phyloP scores from a whole-genome alignment of 2,329 filamentous ascomycete species.

The Penicillium sp. region DNA sequence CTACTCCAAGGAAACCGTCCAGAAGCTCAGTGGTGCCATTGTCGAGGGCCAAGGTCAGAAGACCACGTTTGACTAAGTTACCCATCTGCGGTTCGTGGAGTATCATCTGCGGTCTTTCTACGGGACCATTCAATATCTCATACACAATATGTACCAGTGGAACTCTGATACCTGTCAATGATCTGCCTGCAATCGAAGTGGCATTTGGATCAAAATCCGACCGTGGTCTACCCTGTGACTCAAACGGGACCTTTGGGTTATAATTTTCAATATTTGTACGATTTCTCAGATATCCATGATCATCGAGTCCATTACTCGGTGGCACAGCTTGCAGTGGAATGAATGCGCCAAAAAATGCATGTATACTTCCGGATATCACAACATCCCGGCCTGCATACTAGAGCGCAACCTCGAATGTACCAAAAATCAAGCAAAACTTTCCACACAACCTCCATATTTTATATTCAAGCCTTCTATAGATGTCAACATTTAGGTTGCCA shows the following conservation, averaged over 20 bases:
- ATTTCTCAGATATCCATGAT: not conserved
- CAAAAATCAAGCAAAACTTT: not conserved
- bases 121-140: not conserved
- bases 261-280: not conserved
- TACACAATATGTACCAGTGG: not conserved
- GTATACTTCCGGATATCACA: slow-evolving; percentile 10
- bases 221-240: not conserved
- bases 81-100: not conserved
- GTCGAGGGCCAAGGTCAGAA: slow-evolving; percentile 78
- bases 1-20: slow-evolving; percentile 52
- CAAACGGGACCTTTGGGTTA: not conserved
- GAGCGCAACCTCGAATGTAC: not conserved
- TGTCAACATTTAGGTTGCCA: not conserved
- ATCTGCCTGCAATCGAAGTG: not conserved
- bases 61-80: slow-evolving; percentile 67
- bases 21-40: slow-evolving; percentile 72
- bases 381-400: not conserved
- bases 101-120: not conserved
- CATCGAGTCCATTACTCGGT: not conserved
- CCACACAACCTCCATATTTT: not conserved
- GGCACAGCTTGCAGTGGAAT: slow-evolving; percentile 1
- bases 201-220: not conserved
- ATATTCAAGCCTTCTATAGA: not conserved
- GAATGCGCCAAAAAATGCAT: slow-evolving; percentile 1
- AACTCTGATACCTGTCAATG: not conserved